These are phyloP conservation scores for Pistacia vera DNA, from an alignment of 345 rosid species.

Conservation along the genomic window DNA sequence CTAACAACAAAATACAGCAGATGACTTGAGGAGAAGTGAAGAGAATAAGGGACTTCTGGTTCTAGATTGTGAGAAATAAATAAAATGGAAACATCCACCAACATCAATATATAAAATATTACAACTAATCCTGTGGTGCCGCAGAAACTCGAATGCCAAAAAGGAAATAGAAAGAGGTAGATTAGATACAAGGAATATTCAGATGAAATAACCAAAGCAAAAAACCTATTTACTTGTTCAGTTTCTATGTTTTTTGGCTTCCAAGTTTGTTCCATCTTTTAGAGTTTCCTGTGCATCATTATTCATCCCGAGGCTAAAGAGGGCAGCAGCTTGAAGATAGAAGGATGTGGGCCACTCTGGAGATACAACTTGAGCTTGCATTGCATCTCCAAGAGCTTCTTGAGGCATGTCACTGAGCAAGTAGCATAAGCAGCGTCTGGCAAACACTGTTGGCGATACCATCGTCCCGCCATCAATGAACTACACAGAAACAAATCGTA, in stretches of 20 bases:
- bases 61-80: neutral
- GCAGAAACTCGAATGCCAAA: slow-evolving; percentile 28
- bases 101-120: slow-evolving; percentile 16
- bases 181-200: slow-evolving; percentile 33
- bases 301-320: slow-evolving; percentile 80
- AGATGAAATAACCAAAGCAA: slow-evolving; percentile 17
- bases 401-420: slow-evolving; percentile 72
- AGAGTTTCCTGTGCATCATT: slow-evolving; percentile 78
- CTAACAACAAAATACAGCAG: neutral
- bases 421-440: slow-evolving; percentile 76
- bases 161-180: slow-evolving; percentile 9
- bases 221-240: slow-evolving; percentile 47
- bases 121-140: slow-evolving; percentile 33
- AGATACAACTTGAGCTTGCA: slow-evolving; percentile 78
- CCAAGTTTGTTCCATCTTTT: slow-evolving; percentile 85
- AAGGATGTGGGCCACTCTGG: slow-evolving; percentile 85
- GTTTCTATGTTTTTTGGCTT: slow-evolving; percentile 59
- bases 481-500: slow-evolving; percentile 28
- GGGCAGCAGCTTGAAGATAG: slow-evolving; percentile 86
- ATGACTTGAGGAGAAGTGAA: neutral
- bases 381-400: slow-evolving; percentile 84
- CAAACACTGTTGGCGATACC: slow-evolving; percentile 81
- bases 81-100: slow-evolving; percentile 12
- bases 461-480: slow-evolving; percentile 79
- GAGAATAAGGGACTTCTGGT: neutral